Evolutionary conservation across 768 basidiomycete species (phyloP).

Genomic region (Russula sp.): DNA sequence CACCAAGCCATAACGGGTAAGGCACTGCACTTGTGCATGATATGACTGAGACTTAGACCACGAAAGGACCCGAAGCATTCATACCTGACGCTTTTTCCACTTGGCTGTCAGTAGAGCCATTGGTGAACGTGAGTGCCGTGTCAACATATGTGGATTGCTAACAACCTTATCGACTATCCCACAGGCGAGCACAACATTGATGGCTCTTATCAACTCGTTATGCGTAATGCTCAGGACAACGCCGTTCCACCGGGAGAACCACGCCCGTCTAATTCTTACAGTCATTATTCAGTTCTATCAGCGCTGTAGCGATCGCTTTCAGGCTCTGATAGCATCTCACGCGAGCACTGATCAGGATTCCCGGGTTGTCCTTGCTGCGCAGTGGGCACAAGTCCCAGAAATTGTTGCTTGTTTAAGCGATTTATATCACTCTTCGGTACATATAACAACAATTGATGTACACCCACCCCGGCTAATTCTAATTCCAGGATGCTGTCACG

Average conservation of each 20-base stretch:
- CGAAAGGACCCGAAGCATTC: conserved; percentile 79
- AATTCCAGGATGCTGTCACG: conserved; percentile 33
- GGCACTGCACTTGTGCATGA: conserved; percentile 11
- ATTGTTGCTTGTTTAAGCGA: conserved; percentile 69
- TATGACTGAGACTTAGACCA: conserved; percentile 7
- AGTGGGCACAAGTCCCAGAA: conserved; percentile 85
- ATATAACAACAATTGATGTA: conserved; percentile 25
- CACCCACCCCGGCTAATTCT: conserved; percentile 6
- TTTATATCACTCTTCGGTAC: conserved; percentile 48
- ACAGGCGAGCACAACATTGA: conserved; percentile 77
- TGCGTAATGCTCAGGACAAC: conserved; percentile 87
- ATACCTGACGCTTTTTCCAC: conserved; percentile 68
- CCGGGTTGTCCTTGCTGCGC: conserved; percentile 52
- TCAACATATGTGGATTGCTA: background rate
- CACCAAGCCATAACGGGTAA: conserved; percentile 77
- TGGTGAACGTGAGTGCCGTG: conserved; percentile 57
- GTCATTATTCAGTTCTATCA: conserved; percentile 97
- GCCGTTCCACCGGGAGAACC: conserved; percentile 93
- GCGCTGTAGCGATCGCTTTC: conserved; percentile 83
- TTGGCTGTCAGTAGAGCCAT: conserved; percentile 60
- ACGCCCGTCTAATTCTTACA: conserved; percentile 86
- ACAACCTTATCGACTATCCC: background rate
- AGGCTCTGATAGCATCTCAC: conserved; percentile 54
- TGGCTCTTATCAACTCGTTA: conserved; percentile 86
- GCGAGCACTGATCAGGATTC: conserved; percentile 36